phyloP scores from a whole-genome alignment of 2,329 filamentous ascomycete species.

The Exophiala spinifera region DNA sequence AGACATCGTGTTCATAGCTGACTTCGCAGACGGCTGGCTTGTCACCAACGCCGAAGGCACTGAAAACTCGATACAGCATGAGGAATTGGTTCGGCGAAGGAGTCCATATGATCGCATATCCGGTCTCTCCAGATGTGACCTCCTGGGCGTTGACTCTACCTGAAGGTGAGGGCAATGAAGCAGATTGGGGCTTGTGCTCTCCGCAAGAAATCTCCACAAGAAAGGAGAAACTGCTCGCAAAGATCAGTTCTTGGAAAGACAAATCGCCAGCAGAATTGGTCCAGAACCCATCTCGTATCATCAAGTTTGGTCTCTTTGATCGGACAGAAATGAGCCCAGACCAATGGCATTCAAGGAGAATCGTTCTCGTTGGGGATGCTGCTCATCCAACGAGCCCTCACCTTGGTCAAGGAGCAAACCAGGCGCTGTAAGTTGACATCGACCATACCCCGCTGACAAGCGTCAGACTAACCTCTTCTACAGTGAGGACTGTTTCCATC shows the following conservation, averaged over 20 bases:
- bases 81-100: constrained; percentile 18
- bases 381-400: constrained; percentile 18
- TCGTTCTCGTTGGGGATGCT: constrained; percentile 14
- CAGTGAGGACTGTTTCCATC: constrained; percentile 19
- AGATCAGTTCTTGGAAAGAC: constrained; percentile 9
- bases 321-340: constrained; percentile 15
- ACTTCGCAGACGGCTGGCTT: constrained; percentile 13
- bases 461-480: not conserved
- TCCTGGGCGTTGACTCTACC: constrained; percentile 18
- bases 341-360: constrained; percentile 12
- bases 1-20: not conserved
- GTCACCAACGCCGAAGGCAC: constrained; percentile 7
- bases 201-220: constrained; percentile 11
- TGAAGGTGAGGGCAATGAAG: constrained; percentile 9
- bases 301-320: constrained; percentile 21
- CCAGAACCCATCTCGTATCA: constrained; percentile 6
- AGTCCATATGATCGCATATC: constrained; percentile 19
- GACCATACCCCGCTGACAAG: too few species aligned
- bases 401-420: constrained; percentile 17
- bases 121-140: constrained; percentile 12
- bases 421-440: constrained; percentile 12
- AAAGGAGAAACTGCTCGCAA: constrained; percentile 5
- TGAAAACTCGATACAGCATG: constrained; percentile 4
- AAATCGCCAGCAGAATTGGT: constrained; percentile 5
- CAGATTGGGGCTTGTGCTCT: constrained; percentile 12